These are phyloP conservation scores for Amylocarpus encephaloides DNA, from an alignment of 2,329 filamentous ascomycete genomes.

Conservation along the genomic window DNA sequence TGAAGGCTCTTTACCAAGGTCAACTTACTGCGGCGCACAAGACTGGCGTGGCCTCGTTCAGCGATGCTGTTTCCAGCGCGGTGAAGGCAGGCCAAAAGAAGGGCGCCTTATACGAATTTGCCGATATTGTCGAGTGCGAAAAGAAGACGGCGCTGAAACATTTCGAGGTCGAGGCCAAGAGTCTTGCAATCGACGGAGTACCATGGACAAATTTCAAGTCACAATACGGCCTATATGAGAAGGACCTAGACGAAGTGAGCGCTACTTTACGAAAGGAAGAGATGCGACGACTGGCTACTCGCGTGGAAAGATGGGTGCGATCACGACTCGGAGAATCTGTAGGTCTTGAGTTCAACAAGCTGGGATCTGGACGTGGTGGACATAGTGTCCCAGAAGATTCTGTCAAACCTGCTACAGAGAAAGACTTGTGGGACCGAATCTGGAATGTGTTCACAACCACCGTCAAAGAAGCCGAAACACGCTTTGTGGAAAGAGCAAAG, in stretches of 20 bases:
- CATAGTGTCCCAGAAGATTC: slow-evolving; percentile 72
- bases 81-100: slow-evolving; percentile 93
- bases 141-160: slow-evolving; percentile 68
- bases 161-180: slow-evolving; percentile 71
- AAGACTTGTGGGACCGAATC: slow-evolving; percentile 91
- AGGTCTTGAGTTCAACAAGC: slow-evolving; percentile 90
- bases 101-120: slow-evolving; percentile 86
- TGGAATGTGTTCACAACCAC: slow-evolving; percentile 81
- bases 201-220: slow-evolving; percentile 83
- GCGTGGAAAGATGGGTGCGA: slow-evolving; percentile 90
- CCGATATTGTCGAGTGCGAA: slow-evolving; percentile 80
- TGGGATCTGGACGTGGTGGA: slow-evolving; percentile 81
- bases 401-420: slow-evolving; percentile 68
- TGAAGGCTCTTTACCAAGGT: slow-evolving; percentile 83
- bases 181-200: slow-evolving; percentile 70
- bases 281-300: slow-evolving; percentile 84
- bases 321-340: slow-evolving; percentile 81
- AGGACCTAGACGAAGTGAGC: slow-evolving; percentile 87
- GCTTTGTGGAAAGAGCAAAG: slow-evolving; percentile 81
- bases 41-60: slow-evolving; percentile 75
- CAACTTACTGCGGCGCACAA: slow-evolving; percentile 88
- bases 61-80: slow-evolving; percentile 74
- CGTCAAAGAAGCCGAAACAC: slow-evolving; percentile 75
- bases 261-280: slow-evolving; percentile 83
- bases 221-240: slow-evolving; percentile 73